These are phyloP conservation scores for Penicillium sp. DNA, from an alignment of 2,329 filamentous ascomycete species.

Conservation along the genomic window DNA sequence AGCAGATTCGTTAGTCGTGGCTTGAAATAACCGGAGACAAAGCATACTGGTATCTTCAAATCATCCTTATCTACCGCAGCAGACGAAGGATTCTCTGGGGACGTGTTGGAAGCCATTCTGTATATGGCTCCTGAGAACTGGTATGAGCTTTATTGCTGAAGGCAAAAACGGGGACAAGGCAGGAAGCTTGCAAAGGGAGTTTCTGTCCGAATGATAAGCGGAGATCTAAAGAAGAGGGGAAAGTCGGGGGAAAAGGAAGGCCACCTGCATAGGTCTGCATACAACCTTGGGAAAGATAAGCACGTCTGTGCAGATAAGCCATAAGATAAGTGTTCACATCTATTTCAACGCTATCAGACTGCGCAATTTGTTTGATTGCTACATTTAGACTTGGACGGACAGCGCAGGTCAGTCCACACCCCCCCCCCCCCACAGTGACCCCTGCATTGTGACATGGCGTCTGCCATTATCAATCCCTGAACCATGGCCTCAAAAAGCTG, in stretches of 20 bases:
- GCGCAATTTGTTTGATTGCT: not conserved
- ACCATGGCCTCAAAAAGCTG: too few species aligned
- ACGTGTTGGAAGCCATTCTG: constrained; percentile 1
- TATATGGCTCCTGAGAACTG: too few species aligned
- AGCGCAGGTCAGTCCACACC: not conserved
- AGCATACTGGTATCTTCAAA: constrained; percentile 36
- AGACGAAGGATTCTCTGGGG: constrained; percentile 16
- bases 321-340: not conserved
- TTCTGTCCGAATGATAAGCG: not conserved
- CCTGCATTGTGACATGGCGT: not conserved
- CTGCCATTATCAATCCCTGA: not conserved
- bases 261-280: not conserved
- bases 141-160: not conserved
- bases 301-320: not conserved
- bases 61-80: constrained; percentile 39
- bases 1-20: not conserved
- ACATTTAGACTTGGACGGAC: not conserved
- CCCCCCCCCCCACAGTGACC: not conserved
- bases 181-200: not conserved
- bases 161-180: not conserved
- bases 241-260: not conserved
- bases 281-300: not conserved
- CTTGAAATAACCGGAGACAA: not conserved
- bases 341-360: not conserved
- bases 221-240: constrained; percentile 2